Percentiles rank a stretch among this genome's conserved stretches.
Conservation (phyloP, 108 stramenopile genomes). For the Conticribra guillardii region DNA sequence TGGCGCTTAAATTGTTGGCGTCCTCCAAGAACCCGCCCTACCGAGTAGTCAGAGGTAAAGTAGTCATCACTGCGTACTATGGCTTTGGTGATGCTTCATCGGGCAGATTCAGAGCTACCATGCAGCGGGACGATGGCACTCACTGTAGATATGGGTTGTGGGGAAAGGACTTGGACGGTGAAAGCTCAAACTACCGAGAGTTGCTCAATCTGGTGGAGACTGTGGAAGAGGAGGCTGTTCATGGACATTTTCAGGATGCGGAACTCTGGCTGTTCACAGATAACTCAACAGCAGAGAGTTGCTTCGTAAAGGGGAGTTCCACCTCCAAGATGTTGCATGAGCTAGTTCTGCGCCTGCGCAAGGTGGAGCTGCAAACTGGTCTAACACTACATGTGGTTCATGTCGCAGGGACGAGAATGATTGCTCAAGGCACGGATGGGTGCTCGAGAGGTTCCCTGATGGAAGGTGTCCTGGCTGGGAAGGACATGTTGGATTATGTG, state of each 20-base stretch:
- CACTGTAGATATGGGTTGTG: conserved; percentile 14
- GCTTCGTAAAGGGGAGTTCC: conserved; percentile 31
- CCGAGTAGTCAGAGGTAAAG: conserved; percentile 1
- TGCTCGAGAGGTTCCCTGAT: conserved; percentile 19
- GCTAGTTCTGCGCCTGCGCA: conserved; percentile 8
- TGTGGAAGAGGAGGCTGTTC: conserved; percentile 23
- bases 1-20: conserved; percentile 13
- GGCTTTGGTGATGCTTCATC: conserved; percentile 63
- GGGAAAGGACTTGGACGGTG: conserved; percentile 14
- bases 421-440: conserved; percentile 32
- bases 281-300: conserved; percentile 47
- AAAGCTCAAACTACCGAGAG: conserved; percentile 37
- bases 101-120: conserved; percentile 39
- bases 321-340: conserved; percentile 11
- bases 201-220: conserved; percentile 41
- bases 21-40: conserved; percentile 13
- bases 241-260: conserved; percentile 10
- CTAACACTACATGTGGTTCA: conserved; percentile 20
- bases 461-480: conserved; percentile 24
- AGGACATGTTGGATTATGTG: conserved; percentile 6
- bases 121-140: neutral
- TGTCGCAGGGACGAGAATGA: conserved; percentile 36
- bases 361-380: neutral
- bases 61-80: conserved; percentile 20
- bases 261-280: conserved; percentile 62